A percentile compares a stretch with the other conserved stretches of the same genome.
These are phyloP conservation scores for Citrus inodora DNA, from an alignment of 345 rosid species.

Conservation along the genomic window DNA sequence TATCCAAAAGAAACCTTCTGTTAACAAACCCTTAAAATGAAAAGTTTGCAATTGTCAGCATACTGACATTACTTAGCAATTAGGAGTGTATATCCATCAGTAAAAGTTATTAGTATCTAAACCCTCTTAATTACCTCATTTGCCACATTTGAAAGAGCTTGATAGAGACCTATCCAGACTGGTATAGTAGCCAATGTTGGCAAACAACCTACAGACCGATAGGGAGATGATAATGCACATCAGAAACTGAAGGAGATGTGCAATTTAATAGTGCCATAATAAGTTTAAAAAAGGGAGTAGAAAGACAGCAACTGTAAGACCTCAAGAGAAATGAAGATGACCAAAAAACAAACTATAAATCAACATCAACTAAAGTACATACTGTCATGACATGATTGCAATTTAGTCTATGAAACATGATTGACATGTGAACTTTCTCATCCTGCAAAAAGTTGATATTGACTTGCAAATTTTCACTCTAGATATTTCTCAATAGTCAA, in stretches of 20 bases:
- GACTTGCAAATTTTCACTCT: not conserved
- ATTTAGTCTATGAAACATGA: not conserved
- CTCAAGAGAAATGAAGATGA: not conserved
- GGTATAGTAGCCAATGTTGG: slow-evolving; percentile 94
- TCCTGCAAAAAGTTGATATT: not conserved
- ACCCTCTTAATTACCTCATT: slow-evolving; percentile 61
- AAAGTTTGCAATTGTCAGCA: slow-evolving; percentile 20
- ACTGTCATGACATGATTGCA: not conserved
- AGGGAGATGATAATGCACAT: slow-evolving; percentile 19
- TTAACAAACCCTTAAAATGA: slow-evolving; percentile 63
- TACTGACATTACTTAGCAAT: not conserved
- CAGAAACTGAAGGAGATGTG: slow-evolving; percentile 9
- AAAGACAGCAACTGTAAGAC: not conserved
- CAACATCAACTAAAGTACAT: not conserved
- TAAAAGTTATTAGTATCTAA: not conserved
- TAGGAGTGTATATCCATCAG: not conserved
- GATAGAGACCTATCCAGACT: slow-evolving; percentile 97
- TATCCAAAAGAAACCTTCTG: slow-evolving; percentile 99
- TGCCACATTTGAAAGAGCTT: slow-evolving; percentile 97
- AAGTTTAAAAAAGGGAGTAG: not conserved
- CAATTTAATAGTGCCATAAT: not conserved
- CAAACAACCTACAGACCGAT: slow-evolving; percentile 61
- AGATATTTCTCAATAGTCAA: not conserved
- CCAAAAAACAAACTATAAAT: not conserved
- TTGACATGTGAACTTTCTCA: not conserved